Conservation (phyloP, 306 rosid species). For the Dalbergia cochinchinensis region DNA sequence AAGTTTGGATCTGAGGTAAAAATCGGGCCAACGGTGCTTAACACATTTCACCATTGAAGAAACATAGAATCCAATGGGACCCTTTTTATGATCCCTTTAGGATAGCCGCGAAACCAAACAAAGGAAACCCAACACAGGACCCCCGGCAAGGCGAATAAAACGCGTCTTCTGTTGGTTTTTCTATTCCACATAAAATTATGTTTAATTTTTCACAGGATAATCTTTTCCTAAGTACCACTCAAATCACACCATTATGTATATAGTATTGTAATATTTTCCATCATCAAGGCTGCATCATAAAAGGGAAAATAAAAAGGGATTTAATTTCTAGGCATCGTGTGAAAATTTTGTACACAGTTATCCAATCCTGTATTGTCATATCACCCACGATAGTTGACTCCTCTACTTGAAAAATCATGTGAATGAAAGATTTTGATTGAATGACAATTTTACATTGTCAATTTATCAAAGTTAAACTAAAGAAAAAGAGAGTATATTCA, state of each 20-base stretch:
- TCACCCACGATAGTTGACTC: no score
- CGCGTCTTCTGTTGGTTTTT: conserved; percentile 22
- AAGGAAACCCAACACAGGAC: conserved; percentile 14
- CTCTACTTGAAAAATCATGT: no score
- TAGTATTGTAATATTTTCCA: conserved; percentile 22
- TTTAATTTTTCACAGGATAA: conserved; percentile 39
- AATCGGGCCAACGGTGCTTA: neutral
- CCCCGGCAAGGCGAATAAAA: conserved; percentile 37
- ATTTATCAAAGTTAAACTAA: no score
- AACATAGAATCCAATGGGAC: conserved; percentile 50
- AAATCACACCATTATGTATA: conserved; percentile 24
- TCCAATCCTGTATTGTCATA: no score
- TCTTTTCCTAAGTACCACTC: conserved; percentile 22
- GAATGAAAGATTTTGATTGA: no score
- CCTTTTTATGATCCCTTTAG: conserved; percentile 38
- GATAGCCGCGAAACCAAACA: conserved; percentile 47
- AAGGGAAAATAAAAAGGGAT: neutral
- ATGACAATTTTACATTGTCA: no score
- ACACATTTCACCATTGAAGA: conserved; percentile 31
- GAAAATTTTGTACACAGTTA: no score
- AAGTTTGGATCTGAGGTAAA: conserved; percentile 30
- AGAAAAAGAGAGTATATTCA: neutral
- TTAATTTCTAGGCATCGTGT: no score
- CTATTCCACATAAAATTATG: conserved; percentile 20
- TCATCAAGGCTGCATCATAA: conserved; percentile 35